Conservation (phyloP, 257 asterid species). For the Petunia axillaris region DNA sequence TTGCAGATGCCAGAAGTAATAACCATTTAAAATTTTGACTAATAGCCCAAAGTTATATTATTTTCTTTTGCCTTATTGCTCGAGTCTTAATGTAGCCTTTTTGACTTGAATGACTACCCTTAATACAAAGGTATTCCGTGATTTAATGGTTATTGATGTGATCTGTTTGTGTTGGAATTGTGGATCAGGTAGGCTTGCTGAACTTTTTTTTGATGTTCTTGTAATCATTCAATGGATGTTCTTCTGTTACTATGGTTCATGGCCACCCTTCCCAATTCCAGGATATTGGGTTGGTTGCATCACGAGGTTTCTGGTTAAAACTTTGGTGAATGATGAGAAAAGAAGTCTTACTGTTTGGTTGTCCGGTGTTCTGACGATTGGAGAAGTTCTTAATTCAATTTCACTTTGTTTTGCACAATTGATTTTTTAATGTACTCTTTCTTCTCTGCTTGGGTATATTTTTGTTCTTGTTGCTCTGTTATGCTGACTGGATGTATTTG, state of each 20-base stretch:
- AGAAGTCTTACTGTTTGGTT: neutral
- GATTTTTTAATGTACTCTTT: neutral
- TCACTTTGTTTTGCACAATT: neutral
- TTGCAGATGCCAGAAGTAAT: neutral
- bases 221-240: neutral
- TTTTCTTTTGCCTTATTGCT: neutral
- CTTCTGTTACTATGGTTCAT: neutral
- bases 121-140: neutral
- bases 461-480: neutral
- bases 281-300: neutral
- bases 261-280: neutral
- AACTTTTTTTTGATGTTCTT: neutral
- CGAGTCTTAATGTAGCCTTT: neutral
- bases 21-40: neutral
- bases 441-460: neutral
- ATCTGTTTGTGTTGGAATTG: neutral
- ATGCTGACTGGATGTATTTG: conserved; percentile 5
- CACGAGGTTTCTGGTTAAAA: neutral
- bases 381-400: neutral
- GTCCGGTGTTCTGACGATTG: neutral
- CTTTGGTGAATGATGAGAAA: neutral
- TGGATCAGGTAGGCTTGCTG: neutral
- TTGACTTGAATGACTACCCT: neutral
- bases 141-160: neutral
- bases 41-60: neutral